These are phyloP conservation scores for Marasmius oreades DNA, from an alignment of 1,284 basidiomycete genomes.

Conservation along the genomic window DNA sequence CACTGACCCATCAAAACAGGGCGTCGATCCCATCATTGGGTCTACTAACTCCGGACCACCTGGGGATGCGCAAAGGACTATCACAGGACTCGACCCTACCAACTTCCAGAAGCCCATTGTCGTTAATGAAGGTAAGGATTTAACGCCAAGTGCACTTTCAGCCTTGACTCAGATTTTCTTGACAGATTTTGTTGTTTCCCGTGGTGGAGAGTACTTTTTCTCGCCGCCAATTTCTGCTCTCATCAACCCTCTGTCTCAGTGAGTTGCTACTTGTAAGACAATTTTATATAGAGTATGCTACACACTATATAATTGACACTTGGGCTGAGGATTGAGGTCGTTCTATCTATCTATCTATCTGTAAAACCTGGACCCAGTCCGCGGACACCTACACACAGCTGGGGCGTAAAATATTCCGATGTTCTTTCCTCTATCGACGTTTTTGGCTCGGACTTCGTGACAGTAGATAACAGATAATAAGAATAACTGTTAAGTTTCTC, in stretches of 20 bases:
- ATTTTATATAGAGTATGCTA: too few species aligned
- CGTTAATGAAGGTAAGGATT: not conserved
- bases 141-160: not conserved
- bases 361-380: too few species aligned
- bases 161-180: not conserved
- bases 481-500: too few species aligned
- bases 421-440: too few species aligned
- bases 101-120: not conserved
- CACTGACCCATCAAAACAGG: conserved; percentile 4
- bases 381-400: too few species aligned
- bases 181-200: conserved; percentile 28
- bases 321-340: too few species aligned
- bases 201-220: conserved; percentile 37
- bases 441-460: too few species aligned
- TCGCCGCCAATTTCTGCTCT: conserved; percentile 28
- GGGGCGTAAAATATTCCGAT: too few species aligned
- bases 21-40: conserved; percentile 24
- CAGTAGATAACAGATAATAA: too few species aligned
- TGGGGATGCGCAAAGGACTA: conserved; percentile 3
- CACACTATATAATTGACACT: too few species aligned
- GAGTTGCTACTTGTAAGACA: too few species aligned
- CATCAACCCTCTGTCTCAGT: not conserved
- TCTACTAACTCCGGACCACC: conserved; percentile 3
- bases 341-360: too few species aligned
- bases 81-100: conserved; percentile 19